phyloP scores from a whole-genome alignment of 2,329 filamentous ascomycete genomes.

The Zymoseptoria brevis region DNA sequence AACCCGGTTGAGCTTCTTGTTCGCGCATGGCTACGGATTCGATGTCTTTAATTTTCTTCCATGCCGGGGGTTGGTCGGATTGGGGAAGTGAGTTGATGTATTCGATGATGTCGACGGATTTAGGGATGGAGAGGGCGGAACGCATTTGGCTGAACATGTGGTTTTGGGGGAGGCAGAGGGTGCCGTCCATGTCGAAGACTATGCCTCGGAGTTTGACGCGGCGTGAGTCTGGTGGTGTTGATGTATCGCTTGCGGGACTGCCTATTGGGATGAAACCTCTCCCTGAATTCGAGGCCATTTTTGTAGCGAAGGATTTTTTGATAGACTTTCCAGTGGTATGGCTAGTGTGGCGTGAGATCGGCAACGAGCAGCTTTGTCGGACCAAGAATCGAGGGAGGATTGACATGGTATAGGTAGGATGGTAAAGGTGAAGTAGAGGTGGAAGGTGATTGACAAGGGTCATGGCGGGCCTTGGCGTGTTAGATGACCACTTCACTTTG shows the following conservation, averaged over 20 bases:
- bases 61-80: constrained; percentile 49
- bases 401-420: background rate
- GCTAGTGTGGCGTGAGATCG: background rate
- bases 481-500: background rate
- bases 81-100: constrained; percentile 71
- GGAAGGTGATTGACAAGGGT: background rate
- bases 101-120: constrained; percentile 73
- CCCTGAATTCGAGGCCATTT: background rate
- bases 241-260: background rate
- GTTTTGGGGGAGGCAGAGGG: constrained; percentile 86
- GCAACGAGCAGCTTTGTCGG: background rate
- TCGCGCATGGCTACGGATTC: constrained; percentile 72
- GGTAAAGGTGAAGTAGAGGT: background rate
- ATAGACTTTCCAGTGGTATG: background rate
- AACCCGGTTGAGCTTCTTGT: constrained; percentile 75
- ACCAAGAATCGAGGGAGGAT: background rate
- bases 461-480: background rate
- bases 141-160: constrained; percentile 95
- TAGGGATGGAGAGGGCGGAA: constrained; percentile 62
- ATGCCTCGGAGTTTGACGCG: constrained; percentile 44
- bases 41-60: constrained; percentile 66
- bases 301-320: background rate
- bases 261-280: background rate
- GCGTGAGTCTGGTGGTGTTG: background rate
- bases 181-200: constrained; percentile 93